Percentiles rank a stretch among this genome's conserved stretches.
Conservation (phyloP, 2,329 filamentous ascomycete species). For the Elsinoe batatas region DNA sequence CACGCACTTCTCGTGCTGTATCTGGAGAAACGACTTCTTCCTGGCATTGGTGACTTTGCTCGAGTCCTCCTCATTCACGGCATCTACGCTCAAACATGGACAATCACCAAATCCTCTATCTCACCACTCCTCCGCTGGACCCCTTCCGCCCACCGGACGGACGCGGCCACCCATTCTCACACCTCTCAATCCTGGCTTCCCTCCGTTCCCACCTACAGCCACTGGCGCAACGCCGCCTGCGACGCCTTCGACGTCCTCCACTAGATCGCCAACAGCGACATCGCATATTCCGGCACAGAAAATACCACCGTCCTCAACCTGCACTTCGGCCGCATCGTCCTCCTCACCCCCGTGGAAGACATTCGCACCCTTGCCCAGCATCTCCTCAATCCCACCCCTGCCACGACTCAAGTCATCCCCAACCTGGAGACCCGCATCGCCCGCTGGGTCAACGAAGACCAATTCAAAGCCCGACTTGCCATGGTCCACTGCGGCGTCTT, state of each 20-base stretch:
- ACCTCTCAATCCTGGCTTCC: slow-evolving; percentile 34
- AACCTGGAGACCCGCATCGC: slow-evolving; percentile 25
- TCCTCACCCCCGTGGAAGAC: slow-evolving; percentile 40
- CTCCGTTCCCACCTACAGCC: slow-evolving; percentile 37
- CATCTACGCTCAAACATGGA: slow-evolving; percentile 40
- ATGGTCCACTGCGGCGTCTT: slow-evolving; percentile 44
- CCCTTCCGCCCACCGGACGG: slow-evolving; percentile 17
- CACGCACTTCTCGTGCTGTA: slow-evolving; percentile 38
- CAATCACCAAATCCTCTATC: slow-evolving; percentile 37
- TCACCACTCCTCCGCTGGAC: slow-evolving; percentile 34
- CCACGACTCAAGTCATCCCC: background rate
- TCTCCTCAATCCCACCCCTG: background rate
- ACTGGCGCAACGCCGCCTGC: slow-evolving; percentile 39
- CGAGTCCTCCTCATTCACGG: slow-evolving; percentile 41
- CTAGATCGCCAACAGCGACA: slow-evolving; percentile 47
- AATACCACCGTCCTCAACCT: slow-evolving; percentile 47
- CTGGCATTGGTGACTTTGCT: slow-evolving; percentile 38
- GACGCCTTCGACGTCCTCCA: slow-evolving; percentile 47
- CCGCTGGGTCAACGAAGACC: slow-evolving; percentile 43
- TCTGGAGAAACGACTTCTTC: slow-evolving; percentile 38
- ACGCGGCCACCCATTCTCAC: background rate
- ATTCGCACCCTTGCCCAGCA: slow-evolving; percentile 33
- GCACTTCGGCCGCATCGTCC: slow-evolving; percentile 43
- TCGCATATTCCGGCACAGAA: slow-evolving; percentile 42
- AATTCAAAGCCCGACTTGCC: slow-evolving; percentile 45